Percentiles rank a stretch among this genome's conserved stretches.
Evolutionary conservation across 2,329 filamentous ascomycete species (phyloP).

Genomic region (Apiospora saccharicola): DNA sequence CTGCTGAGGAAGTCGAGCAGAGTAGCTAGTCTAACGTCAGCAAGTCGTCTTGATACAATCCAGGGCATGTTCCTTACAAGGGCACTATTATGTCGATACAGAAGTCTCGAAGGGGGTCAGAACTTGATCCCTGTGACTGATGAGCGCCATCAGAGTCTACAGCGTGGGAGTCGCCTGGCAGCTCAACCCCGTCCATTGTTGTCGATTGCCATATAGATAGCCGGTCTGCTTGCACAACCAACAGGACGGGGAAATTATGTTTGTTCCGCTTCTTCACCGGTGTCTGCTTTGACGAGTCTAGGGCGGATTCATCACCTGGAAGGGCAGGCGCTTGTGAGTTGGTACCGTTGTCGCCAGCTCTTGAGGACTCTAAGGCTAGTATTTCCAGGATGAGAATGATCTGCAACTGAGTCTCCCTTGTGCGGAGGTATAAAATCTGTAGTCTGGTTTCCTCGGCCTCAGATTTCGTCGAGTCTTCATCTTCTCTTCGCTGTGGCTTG

Average conservation of each 20-base stretch:
- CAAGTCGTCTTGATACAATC: not conserved
- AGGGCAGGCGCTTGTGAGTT: conserved; percentile 57
- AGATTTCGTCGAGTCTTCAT: conserved; percentile 54
- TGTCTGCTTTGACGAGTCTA: conserved; percentile 44
- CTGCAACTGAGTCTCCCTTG: conserved; percentile 81
- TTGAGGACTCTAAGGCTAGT: conserved; percentile 69
- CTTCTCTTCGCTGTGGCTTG: conserved; percentile 56
- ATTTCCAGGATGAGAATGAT: conserved; percentile 82
- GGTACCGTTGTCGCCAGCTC: conserved; percentile 47
- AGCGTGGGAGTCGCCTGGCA: conserved; percentile 58
- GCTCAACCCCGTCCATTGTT: conserved; percentile 63
- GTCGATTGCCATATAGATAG: conserved; percentile 87
- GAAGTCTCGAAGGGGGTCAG: conserved; percentile 76
- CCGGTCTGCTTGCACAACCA: conserved; percentile 79
- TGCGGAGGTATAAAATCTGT: conserved; percentile 70
- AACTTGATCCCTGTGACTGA: conserved; percentile 48
- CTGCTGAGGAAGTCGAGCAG: conserved; percentile 74
- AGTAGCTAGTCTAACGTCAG: conserved; percentile 65
- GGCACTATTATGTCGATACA: conserved; percentile 83
- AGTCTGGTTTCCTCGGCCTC: conserved; percentile 64
- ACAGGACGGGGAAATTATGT: conserved; percentile 69
- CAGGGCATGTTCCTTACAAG: conserved; percentile 62
- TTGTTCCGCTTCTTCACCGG: conserved; percentile 64
- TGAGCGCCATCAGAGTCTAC: conserved; percentile 44
- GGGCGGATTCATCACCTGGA: conserved; percentile 40